Evolutionary conservation across 2,329 filamentous ascomycete species (phyloP).

Genomic region (Pseudogymnoascus sp.): DNA sequence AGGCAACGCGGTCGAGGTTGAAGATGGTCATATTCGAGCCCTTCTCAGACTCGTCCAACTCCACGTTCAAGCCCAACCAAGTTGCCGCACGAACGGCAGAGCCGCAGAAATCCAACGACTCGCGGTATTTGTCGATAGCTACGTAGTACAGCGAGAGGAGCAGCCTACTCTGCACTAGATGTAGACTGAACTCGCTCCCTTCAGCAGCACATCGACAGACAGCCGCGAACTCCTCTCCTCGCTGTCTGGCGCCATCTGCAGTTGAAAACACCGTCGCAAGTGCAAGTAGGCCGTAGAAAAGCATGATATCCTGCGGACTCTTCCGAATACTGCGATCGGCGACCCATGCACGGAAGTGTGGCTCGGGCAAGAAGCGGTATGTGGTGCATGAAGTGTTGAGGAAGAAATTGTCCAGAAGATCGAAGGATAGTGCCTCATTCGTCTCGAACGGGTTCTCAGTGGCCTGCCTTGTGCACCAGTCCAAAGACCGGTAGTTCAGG

Average conservation of each 20-base stretch:
- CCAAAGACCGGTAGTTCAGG: neutral
- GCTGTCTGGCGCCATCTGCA: constrained; percentile 35
- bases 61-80: constrained; percentile 55
- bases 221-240: constrained; percentile 41
- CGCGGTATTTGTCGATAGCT: constrained; percentile 48
- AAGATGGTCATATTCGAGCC: constrained; percentile 39
- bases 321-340: constrained; percentile 37
- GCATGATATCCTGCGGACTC: constrained; percentile 47
- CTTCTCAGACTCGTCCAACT: constrained; percentile 43
- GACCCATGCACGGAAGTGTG: constrained; percentile 47
- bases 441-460: constrained; percentile 42
- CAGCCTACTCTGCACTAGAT: constrained; percentile 60
- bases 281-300: constrained; percentile 52
- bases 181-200: constrained; percentile 46
- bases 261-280: constrained; percentile 48
- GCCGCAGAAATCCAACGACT: constrained; percentile 57
- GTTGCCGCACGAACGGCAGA: constrained; percentile 52
- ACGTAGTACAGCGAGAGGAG: constrained; percentile 60
- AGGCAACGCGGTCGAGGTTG: constrained; percentile 47
- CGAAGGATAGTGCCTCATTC: constrained; percentile 40
- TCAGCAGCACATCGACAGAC: constrained; percentile 52
- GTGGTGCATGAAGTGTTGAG: constrained; percentile 45
- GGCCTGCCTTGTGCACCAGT: constrained; percentile 28
- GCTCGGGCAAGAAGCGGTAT: constrained; percentile 48
- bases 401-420: constrained; percentile 50